Conservation (phyloP, 805 yeast genomes). For the Phaffomyces thermotolerans region DNA sequence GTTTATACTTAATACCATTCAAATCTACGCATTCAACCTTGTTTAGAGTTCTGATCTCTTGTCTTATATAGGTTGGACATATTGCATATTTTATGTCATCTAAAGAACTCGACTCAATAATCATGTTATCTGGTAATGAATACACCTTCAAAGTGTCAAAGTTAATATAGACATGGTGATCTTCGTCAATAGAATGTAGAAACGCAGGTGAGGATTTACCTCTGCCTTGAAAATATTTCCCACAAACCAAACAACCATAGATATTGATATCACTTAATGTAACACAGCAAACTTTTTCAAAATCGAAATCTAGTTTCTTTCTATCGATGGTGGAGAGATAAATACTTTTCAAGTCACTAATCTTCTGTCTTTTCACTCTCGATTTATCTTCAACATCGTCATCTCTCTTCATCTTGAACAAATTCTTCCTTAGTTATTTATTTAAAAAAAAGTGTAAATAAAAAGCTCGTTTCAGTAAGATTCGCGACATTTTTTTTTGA, state of each 20-base stretch:
- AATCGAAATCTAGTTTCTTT: conserved; percentile 52
- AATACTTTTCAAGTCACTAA: conserved; percentile 7
- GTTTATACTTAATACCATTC: conserved; percentile 37
- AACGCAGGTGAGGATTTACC: conserved; percentile 59
- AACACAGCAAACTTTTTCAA: conserved; percentile 57
- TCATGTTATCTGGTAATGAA: conserved; percentile 56
- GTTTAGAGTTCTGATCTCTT: conserved; percentile 27
- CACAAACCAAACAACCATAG: conserved; percentile 69
- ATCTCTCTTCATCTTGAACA: background rate
- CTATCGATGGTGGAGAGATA: conserved; percentile 26
- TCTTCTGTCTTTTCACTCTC: background rate
- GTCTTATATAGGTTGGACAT: conserved; percentile 40
- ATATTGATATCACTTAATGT: conserved; percentile 55
- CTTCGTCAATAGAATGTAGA: conserved; percentile 52
- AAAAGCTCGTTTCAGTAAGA: no score
- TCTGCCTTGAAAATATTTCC: conserved; percentile 66
- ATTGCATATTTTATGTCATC: conserved; percentile 46
- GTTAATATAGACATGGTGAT: conserved; percentile 59
- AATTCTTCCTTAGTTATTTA: no score
- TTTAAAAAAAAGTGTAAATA: no score
- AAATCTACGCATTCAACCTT: conserved; percentile 33
- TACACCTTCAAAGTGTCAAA: conserved; percentile 43
- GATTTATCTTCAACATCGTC: no score
- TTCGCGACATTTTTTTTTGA: no score
- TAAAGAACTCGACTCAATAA: conserved; percentile 32